phyloP scores from a whole-genome alignment of 140 eudicot genomes.

The Flaveria floridana region DNA sequence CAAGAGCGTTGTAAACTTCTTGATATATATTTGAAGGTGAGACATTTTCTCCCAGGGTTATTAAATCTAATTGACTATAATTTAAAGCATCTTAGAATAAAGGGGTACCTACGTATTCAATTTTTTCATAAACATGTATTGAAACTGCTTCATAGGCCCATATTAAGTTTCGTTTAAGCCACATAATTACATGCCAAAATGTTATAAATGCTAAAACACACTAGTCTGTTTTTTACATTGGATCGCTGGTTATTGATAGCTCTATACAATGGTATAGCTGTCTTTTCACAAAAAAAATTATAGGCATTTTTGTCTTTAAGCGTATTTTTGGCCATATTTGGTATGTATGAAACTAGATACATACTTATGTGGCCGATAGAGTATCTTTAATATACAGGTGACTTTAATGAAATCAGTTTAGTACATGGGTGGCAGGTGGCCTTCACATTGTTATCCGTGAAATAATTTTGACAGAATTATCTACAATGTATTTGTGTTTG shows the following conservation, averaged over 20 bases:
- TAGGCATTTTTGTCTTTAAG: not conserved
- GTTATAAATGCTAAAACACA: conserved; percentile 4
- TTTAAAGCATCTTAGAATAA: conserved; percentile 11
- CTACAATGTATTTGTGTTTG: too few relatives aligned
- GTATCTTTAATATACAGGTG: not conserved
- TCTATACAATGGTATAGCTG: conserved; percentile 10
- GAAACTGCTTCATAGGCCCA: not conserved
- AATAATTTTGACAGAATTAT: too few relatives aligned
- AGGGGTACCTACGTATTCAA: conserved; percentile 9
- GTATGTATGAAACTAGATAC: not conserved
- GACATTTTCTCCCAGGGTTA: conserved; percentile 15
- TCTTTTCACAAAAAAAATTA: not conserved
- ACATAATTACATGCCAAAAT: not conserved
- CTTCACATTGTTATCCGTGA: too few relatives aligned
- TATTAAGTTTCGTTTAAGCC: not conserved
- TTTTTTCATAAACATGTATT: not conserved
- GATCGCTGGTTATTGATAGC: not conserved
- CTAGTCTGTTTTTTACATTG: not conserved
- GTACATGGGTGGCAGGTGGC: too few relatives aligned
- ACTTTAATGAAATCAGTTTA: too few relatives aligned
- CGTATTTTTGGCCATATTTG: conserved; percentile 1
- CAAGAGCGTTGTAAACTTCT: conserved; percentile 89
- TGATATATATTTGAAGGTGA: conserved; percentile 85
- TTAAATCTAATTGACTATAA: conserved; percentile 13
- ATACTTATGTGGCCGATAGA: not conserved